Base-by-base conservation (phyloP, 257 asterid species). In the Forsythia suspensa region DNA sequence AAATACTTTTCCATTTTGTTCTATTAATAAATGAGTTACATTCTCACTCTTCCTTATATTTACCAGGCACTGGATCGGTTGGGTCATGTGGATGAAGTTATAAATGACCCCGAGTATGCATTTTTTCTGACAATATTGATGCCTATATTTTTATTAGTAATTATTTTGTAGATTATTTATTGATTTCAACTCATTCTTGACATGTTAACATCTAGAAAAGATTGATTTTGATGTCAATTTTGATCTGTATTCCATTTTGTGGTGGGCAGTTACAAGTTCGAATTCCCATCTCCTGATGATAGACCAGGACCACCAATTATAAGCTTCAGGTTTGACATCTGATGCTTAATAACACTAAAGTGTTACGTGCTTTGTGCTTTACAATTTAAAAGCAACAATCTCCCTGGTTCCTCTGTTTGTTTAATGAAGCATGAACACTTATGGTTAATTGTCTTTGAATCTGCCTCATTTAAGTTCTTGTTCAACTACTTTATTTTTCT, bases 271-370 rank as follows among this genome's bases (percentile, higher is more conserved):
- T 95, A 95, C 91, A 93, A 93, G 84, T 95, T 95, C 81, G 99
- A 93, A 81, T 95, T 95, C 82, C 99, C 99, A 71, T 94, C 98
- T 78, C 99, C 99, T 42, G 98, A 95, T 80, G 99, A 95, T 85
- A 88, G 98, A 78, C 99, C 99, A 6, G 98, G 99, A 75, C 90
- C 95, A 68, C 99, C 99, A 75, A 92, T 95, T 76, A 95, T 95
- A 87, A 95, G 98, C 87, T 95, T 95, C 96, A 95, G 98, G 99
- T 95, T 77, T 69, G 67, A 67, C 85, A 52, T 82, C 81, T 63
- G 84, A 42, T 76, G 34, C 24, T 79, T 41, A 71, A 36, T 21
- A 42, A 34, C 76, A 51, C 55, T 74, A 70, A 51, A 65, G 34
- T 41, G 59, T 80, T 46, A 68, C 71, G 70, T 75, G 69, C 76